Base-by-base conservation (phyloP, 805 yeast genomes). In the Barnettozyma salicaria region DNA sequence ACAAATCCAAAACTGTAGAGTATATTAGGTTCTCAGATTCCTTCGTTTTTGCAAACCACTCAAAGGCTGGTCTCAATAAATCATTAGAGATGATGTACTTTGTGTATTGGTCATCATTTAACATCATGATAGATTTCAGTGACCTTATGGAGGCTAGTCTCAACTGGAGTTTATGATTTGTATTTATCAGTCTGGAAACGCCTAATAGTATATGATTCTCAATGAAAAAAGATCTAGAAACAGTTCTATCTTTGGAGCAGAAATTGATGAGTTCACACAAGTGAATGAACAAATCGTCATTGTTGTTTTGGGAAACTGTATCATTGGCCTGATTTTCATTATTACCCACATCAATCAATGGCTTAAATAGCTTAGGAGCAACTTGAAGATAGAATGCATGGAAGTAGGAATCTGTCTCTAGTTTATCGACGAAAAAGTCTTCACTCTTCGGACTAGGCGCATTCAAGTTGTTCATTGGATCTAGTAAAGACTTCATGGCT, bases 401-500 rank as follows among this genome's bases (percentile, higher is more conserved):
- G 40, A 84, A 66, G 50, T 77, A 78, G 41, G 59, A 59, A 33
- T 52, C 55, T 7, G 73, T 65, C 42, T 64, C 63, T 24, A 66
- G 50, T 36, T 37, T 38, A 16, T 43, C 47, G 17, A 36, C 30
- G 6, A 49, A 30, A 8, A 44, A 39, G n/a, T 57, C 60, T 8
- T 50, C 57, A 18, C 43, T 46, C 4, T 42, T 32, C 25, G 45
- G 37, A 24, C 42, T 39, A 27, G 53, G 42, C 2, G 49, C 30
- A 18, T 37, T 42, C n/a, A 44, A 29, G 19, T 42, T 45, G n/a
- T 34, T 40, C 4, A 41, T 34, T 8, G 56, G 79, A 51, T 83
- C 89, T 11, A 89, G 64, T 23, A 89, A 59, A 2, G 79, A 76
- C 53, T 79, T 79, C 33, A 89, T 59, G 1, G 96, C 95, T 59